Percentiles rank a stretch among this genome's conserved stretches.
phyloP scores from a whole-genome alignment of 2,329 filamentous ascomycete genomes.

The Myriosclerotinia curreyana region DNA sequence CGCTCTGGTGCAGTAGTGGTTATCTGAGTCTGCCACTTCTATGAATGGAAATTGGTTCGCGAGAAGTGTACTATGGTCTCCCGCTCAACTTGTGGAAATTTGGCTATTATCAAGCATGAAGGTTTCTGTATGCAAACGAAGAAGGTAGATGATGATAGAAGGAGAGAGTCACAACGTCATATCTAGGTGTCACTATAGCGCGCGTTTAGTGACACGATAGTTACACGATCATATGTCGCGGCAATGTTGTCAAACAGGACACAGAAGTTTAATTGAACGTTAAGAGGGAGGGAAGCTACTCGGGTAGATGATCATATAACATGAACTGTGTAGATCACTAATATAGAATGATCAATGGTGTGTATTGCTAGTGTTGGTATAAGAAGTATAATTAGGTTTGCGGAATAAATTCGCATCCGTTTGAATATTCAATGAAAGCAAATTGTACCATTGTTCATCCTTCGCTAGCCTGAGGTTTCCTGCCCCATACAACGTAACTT shows the following conservation, averaged over 20 bases:
- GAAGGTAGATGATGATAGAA: not conserved
- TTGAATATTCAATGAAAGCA: not conserved
- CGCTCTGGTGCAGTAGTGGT: too few relatives aligned
- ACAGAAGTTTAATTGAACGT: not conserved
- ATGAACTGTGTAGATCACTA: not conserved
- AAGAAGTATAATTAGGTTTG: not conserved
- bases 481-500: constrained; percentile 15
- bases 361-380: constrained; percentile 5
- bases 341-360: not conserved
- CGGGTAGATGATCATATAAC: not conserved
- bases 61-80: too few relatives aligned
- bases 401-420: constrained; percentile 3
- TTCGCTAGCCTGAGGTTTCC: constrained; percentile 1
- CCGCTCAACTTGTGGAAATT: too few relatives aligned
- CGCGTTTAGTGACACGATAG: constrained; percentile 1
- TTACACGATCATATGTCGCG: constrained; percentile 6
- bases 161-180: not conserved
- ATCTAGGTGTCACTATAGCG: not conserved
- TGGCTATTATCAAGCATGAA: not conserved
- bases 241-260: constrained; percentile 12
- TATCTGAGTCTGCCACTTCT: not conserved
- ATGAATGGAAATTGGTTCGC: not conserved
- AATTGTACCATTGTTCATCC: not conserved
- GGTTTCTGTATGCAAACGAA: too few relatives aligned
- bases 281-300: not conserved